Base-by-base conservation (phyloP, 2,329 filamentous ascomycete genomes). In the Ophiostoma novo-ulmi region DNA sequence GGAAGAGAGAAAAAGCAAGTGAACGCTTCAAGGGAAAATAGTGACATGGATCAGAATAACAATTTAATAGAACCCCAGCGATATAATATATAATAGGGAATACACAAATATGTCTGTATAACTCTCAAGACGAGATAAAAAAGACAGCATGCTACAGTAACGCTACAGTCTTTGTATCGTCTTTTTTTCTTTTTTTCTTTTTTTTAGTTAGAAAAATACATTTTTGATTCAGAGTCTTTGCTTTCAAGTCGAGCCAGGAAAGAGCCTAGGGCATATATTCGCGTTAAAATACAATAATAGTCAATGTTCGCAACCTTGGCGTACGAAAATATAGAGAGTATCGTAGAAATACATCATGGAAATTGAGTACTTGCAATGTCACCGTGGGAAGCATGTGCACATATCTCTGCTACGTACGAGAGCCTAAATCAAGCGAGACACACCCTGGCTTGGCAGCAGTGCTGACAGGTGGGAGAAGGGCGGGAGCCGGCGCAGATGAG, bases 401-500 rank as follows among this genome's bases (percentile, higher is more conserved):
- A 20, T 20, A 61, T 7, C n/a, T 61, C 55, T 61, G 55, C 55
- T 5, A 61, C 55, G 55, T 61, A 35, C 55, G 55, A 61, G 55
- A 61, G 55, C 22, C 55, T 61, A 61, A 61, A 35, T 61, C 55
- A 61, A 61, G 55, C 55, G 55, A 64, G 61, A 64, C 61, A 36
- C 61, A 64, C 61, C 61, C 61, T 64, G 61, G 61, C 61, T 38
- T 64, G 31, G 61, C n/a, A 35, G 61, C 31, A 64, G 13, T 64
- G 61, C 31, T 64, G 61, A 64, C 61, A 64, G 61, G 26, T 20
- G 31, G 31, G 61, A 64, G 61, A 10, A 48, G 65, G 65, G 65
- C 65, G 65, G 64, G 65, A 41, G n/a, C 39, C 65, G 65, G 65
- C 64, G 64, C 64, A 36, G 63, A 36, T 65, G 36, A 66, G 65